Conservation (phyloP, 371 early-diverging fungal genomes). For the Syncephalastrum contaminatum region DNA sequence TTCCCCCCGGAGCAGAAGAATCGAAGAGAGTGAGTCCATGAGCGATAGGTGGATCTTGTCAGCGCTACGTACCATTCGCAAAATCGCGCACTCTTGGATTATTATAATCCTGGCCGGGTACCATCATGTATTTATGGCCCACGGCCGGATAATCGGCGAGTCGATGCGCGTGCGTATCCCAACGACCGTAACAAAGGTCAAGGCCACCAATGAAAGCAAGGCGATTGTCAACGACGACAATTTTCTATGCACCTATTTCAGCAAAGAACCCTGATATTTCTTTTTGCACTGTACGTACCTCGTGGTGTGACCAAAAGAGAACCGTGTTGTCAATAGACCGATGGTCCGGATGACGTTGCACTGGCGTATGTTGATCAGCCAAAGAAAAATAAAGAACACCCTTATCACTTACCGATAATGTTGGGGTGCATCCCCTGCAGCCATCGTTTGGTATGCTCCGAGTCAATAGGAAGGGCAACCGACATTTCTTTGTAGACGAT, state of each 20-base stretch:
- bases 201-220: slow-evolving; percentile 91
- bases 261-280: neutral
- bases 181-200: slow-evolving; percentile 87
- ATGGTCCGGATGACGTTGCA: slow-evolving; percentile 87
- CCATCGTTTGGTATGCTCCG: slow-evolving; percentile 79
- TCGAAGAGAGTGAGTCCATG: no score
- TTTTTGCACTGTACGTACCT: slow-evolving; percentile 24
- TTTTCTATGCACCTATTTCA: slow-evolving; percentile 57
- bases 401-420: slow-evolving; percentile 60
- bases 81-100: slow-evolving; percentile 94
- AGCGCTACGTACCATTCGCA: slow-evolving; percentile 52
- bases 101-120: slow-evolving; percentile 89
- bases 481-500: slow-evolving; percentile 90
- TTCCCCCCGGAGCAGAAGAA: no score
- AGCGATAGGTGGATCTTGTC: neutral
- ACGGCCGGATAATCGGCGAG: slow-evolving; percentile 71
- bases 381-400: slow-evolving; percentile 8
- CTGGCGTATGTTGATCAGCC: slow-evolving; percentile 19
- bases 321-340: slow-evolving; percentile 62
- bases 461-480: slow-evolving; percentile 76
- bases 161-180: slow-evolving; percentile 80
- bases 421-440: slow-evolving; percentile 78
- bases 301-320: slow-evolving; percentile 81
- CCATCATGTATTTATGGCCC: slow-evolving; percentile 47
- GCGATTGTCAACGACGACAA: slow-evolving; percentile 80